Evolutionary conservation across 1,139 yeast species (phyloP), one percentile per base, ranked within the genome.

Genomic region (Diutina sp.): DNA sequence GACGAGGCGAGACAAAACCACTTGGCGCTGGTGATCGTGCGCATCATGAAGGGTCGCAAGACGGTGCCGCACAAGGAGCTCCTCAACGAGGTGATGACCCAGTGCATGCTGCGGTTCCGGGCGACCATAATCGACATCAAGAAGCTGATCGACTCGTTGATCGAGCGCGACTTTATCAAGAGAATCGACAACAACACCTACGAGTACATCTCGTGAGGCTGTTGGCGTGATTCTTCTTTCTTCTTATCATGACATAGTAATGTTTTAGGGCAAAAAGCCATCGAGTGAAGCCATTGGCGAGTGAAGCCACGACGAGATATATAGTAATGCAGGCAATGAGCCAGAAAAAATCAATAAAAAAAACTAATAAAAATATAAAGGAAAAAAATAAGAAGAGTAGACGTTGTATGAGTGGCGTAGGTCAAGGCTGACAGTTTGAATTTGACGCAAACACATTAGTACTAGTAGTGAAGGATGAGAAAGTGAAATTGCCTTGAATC

Each of bases 41-140:
- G 99, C 65, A 89, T 93, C 65, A 93, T 93, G 98, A 93, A 93
- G 73, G 91, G 96, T 1, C 81, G 97, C 66, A 87, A 90, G 69
- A 78, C 77, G 56, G 76, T 90, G 63, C 82, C 83, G 60, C 97
- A 90, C 67, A 87, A 86, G 56, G 85, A 85, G 56, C 78, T 93
- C 65, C 84, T 91, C 56, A 90, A 87, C 63, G 98, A 93, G 69
- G 95, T 93, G 47, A 84, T 90, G 63, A 87, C 90, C 57, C 97
- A 90, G 68, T 83, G 96, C 6, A 84, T 83, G 65, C 83, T 86
- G 59, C 78, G 98, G 64, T 93, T 93, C 76, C 82, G 80, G 64
- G 97, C 98, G 6, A 84, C 85, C 61, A 84, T 90, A 35, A 78
- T 90, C 16, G 96, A 91, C 67, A 87, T 93, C 65, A 93, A 93